These are phyloP conservation scores for Adiantum capillusveneris DNA, from an alignment of 75 land plant species.

Conservation along the genomic window DNA sequence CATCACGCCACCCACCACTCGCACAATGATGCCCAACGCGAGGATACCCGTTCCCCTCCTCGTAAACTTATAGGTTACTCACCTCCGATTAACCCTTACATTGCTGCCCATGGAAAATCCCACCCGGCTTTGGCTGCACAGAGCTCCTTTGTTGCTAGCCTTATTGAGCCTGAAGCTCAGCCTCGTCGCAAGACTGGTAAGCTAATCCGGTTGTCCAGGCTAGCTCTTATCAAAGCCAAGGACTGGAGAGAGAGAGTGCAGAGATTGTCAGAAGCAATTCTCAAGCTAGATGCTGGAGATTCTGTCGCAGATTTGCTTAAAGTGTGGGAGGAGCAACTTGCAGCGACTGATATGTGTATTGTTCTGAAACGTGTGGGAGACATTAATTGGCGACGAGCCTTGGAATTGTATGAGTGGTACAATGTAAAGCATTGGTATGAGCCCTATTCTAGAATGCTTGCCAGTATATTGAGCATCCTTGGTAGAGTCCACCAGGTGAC, in stretches of 20 bases:
- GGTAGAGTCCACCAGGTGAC: constrained; percentile 64
- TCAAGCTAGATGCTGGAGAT: constrained; percentile 29
- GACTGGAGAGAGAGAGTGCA: constrained; percentile 68
- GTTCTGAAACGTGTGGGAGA: constrained; percentile 69
- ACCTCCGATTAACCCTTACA: background rate
- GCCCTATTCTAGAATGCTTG: constrained; percentile 67
- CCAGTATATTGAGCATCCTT: constrained; percentile 56
- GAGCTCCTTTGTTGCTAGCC: background rate
- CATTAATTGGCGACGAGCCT: constrained; percentile 65
- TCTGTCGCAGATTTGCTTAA: constrained; percentile 81
- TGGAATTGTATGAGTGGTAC: constrained; percentile 95
- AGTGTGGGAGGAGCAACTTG: constrained; percentile 45
- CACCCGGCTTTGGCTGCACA: background rate
- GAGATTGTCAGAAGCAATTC: constrained; percentile 49
- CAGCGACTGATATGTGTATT: constrained; percentile 61
- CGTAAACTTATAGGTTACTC: background rate
- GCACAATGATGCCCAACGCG: background rate
- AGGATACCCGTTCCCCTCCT: background rate
- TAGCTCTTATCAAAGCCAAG: constrained; percentile 68
- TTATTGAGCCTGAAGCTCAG: background rate
- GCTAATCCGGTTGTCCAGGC: constrained; percentile 45
- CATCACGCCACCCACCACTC: background rate
- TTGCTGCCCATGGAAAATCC: background rate
- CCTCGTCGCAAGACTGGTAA: constrained; percentile 19
- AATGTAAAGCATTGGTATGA: constrained; percentile 59